Evolutionary conservation across 331 rosid species (phyloP).

Genomic region (Acacia concinna): DNA sequence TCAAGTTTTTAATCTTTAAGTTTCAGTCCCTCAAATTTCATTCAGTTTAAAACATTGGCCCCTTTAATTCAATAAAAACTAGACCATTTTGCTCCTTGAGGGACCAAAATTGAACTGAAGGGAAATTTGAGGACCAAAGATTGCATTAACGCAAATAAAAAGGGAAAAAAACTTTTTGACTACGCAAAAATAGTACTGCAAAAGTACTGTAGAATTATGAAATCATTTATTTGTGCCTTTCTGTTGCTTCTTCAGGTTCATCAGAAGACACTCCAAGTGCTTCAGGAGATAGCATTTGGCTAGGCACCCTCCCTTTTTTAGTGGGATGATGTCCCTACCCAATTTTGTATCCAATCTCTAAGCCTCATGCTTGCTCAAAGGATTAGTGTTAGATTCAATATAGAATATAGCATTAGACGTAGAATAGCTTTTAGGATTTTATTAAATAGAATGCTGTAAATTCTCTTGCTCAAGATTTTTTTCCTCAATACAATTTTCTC

Average conservation of each 20-base stretch:
- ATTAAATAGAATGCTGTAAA: constrained; percentile 26
- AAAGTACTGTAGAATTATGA: neutral
- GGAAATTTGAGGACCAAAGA: too few species aligned
- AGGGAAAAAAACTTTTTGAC: neutral
- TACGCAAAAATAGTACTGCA: neutral
- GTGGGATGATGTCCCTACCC: neutral
- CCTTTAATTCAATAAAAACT: too few species aligned
- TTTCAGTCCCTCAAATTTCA: too few species aligned
- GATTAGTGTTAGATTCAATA: constrained; percentile 19
- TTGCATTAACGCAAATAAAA: too few species aligned
- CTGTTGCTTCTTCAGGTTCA: constrained; percentile 65
- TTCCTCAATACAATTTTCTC: too few species aligned
- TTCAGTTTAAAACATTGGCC: too few species aligned
- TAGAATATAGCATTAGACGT: constrained; percentile 16
- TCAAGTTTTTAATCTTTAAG: too few species aligned
- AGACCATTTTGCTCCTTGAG: too few species aligned
- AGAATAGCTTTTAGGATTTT: neutral
- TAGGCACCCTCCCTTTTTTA: neutral
- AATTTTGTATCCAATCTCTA: constrained; percentile 9
- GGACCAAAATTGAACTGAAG: too few species aligned
- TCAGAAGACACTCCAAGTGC: constrained; percentile 83
- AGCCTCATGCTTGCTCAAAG: constrained; percentile 25
- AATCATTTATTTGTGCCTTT: constrained; percentile 9
- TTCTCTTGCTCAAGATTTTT: neutral
- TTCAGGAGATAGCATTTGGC: constrained; percentile 85